Evolutionary conservation across 352 stramenopile genomes (phyloP).

Genomic region (Phytophthora cryptogea): DNA sequence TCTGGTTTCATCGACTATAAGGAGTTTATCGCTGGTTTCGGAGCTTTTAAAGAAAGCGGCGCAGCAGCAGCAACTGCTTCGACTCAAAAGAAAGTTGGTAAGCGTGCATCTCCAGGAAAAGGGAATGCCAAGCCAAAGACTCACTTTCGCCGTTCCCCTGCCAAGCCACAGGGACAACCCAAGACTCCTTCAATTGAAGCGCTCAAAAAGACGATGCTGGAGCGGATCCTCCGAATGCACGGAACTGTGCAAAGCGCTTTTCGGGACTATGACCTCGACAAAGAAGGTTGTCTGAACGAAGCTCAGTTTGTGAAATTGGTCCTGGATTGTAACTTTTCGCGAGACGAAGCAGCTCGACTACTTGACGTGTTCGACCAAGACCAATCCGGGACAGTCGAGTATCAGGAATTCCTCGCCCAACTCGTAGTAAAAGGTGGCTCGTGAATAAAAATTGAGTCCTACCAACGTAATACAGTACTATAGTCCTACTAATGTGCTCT

Average conservation of each 20-base stretch:
- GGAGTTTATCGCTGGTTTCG: constrained; percentile 63
- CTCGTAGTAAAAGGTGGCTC: constrained; percentile 37
- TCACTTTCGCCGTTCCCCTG: constrained; percentile 16
- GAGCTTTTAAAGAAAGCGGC: constrained; percentile 31
- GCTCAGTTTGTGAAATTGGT: constrained; percentile 56
- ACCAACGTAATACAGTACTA: neutral
- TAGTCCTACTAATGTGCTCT: too few relatives aligned
- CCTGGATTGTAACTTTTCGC: constrained; percentile 37
- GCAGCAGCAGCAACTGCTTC: constrained; percentile 6
- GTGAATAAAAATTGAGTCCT: constrained; percentile 5
- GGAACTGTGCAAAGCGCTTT: constrained; percentile 60
- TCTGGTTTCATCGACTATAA: constrained; percentile 80
- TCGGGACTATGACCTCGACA: constrained; percentile 51
- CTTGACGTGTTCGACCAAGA: constrained; percentile 51
- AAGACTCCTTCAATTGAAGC: constrained; percentile 36
- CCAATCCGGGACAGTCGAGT: constrained; percentile 55
- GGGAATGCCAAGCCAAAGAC: constrained; percentile 11
- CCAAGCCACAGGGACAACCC: constrained; percentile 15
- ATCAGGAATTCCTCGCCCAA: constrained; percentile 59
- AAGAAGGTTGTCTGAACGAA: constrained; percentile 40
- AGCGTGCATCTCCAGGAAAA: constrained; percentile 16
- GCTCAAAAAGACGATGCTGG: constrained; percentile 52
- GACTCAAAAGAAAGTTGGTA: constrained; percentile 25
- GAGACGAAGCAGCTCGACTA: constrained; percentile 35
- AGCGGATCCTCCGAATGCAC: constrained; percentile 43